Evolutionary conservation across 2,329 filamentous ascomycete genomes (phyloP).

Genomic region (Aspergillus unguis): DNA sequence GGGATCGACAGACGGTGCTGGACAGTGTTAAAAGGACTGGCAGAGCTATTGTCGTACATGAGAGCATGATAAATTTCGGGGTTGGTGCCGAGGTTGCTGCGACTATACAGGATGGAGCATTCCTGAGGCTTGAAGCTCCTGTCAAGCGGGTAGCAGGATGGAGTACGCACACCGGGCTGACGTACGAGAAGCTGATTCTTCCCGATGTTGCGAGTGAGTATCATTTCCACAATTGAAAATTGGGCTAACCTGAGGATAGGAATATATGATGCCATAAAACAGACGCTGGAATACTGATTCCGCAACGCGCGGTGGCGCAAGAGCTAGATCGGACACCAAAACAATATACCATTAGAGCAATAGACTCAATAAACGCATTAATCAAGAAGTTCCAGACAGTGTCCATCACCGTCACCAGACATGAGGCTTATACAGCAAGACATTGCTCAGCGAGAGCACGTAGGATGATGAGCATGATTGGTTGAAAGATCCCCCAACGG

Average conservation of each 20-base stretch:
- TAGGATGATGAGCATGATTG: too few species aligned
- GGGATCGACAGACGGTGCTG: constrained; percentile 79
- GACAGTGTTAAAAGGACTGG: constrained; percentile 85
- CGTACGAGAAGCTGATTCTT: constrained; percentile 76
- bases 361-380: not conserved
- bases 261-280: constrained; percentile 69
- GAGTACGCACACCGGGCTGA: constrained; percentile 76
- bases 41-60: constrained; percentile 81
- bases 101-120: constrained; percentile 82
- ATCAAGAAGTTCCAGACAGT: too few species aligned
- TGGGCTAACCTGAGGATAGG: constrained; percentile 44
- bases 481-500: too few species aligned
- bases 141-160: constrained; percentile 84
- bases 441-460: too few species aligned
- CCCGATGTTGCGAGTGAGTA: constrained; percentile 83
- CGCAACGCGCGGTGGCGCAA: too few species aligned
- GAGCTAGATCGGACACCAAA: not conserved
- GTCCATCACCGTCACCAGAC: too few species aligned
- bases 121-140: constrained; percentile 78
- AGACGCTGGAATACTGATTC: constrained; percentile 60
- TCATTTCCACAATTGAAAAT: not conserved
- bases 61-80: constrained; percentile 86
- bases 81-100: constrained; percentile 87
- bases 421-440: too few species aligned
- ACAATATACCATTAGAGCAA: not conserved